phyloP scores from a whole-genome alignment of 2,329 filamentous ascomycete species.

The Intubia oerlemansii region DNA sequence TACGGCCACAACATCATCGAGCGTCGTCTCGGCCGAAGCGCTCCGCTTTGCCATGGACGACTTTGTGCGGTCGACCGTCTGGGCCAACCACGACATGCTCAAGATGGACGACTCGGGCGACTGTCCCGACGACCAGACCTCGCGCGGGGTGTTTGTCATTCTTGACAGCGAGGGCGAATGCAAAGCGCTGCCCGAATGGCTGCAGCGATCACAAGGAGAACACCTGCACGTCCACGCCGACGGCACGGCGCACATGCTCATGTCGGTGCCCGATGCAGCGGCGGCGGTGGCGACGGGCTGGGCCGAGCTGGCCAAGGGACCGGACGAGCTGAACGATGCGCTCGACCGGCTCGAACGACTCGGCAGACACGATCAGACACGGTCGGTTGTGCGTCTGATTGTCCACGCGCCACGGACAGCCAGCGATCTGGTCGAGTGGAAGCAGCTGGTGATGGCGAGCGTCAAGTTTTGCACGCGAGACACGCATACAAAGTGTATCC shows the following conservation, averaged over 20 bases:
- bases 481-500: conserved; percentile 2
- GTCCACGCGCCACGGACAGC: conserved; percentile 18
- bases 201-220: conserved; percentile 13
- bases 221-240: conserved; percentile 16
- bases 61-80: conserved; percentile 6
- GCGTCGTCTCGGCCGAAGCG: not conserved
- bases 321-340: conserved; percentile 10
- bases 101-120: too few relatives aligned
- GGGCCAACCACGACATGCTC: conserved; percentile 13
- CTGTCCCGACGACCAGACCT: too few relatives aligned
- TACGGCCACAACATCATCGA: too few relatives aligned
- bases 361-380: too few relatives aligned
- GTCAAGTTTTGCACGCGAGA: conserved; percentile 5
- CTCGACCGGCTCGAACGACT: too few relatives aligned
- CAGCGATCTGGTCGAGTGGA: conserved; percentile 16
- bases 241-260: conserved; percentile 16
- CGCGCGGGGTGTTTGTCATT: conserved; percentile 8
- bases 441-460: conserved; percentile 9
- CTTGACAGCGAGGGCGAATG: not conserved
- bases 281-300: conserved; percentile 16
- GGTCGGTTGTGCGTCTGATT: conserved; percentile 13
- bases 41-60: conserved; percentile 6
- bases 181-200: conserved; percentile 3
- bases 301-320: conserved; percentile 16
- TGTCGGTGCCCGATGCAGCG: conserved; percentile 17